Conservation (phyloP, 305 asterid species). For the Rubia balearica region DNA sequence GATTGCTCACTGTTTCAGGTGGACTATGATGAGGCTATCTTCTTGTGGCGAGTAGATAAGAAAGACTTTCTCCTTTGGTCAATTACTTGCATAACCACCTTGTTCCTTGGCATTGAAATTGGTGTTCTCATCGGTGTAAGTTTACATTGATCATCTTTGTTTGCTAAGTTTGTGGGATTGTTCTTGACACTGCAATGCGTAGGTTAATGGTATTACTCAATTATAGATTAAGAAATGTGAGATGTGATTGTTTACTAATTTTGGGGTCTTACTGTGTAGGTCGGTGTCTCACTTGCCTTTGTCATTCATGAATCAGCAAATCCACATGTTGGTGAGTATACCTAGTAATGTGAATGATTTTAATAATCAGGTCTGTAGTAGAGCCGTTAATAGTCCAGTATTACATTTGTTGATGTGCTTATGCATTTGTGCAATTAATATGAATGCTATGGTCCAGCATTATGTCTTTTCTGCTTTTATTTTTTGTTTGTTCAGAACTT, state of each 20-base stretch:
- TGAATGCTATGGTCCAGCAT: neutral
- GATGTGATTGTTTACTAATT: conserved; percentile 2
- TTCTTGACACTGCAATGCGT: neutral
- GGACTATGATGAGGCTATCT: conserved; percentile 90
- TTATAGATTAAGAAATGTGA: neutral
- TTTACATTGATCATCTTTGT: conserved; percentile 7
- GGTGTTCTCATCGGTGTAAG: conserved; percentile 97
- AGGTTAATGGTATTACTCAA: neutral
- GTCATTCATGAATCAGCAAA: conserved; percentile 99
- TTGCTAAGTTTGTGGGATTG: neutral
- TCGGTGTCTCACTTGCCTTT: conserved; percentile 96
- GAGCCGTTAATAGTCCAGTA: neutral
- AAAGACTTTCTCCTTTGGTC: conserved; percentile 87
- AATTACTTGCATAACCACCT: conserved; percentile 71
- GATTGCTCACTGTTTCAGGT: conserved; percentile 49
- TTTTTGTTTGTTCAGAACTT: neutral
- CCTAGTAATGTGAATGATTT: neutral
- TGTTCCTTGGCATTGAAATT: conserved; percentile 94
- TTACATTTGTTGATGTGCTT: neutral
- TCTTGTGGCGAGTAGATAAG: conserved; percentile 93
- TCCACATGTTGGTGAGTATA: conserved; percentile 82
- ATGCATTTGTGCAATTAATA: neutral
- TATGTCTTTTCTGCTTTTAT: neutral
- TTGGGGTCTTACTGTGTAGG: conserved; percentile 38
- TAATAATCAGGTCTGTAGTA: neutral